Base-by-base conservation (phyloP, 2,329 filamentous ascomycete species). In the Fusarium stilboides region DNA sequence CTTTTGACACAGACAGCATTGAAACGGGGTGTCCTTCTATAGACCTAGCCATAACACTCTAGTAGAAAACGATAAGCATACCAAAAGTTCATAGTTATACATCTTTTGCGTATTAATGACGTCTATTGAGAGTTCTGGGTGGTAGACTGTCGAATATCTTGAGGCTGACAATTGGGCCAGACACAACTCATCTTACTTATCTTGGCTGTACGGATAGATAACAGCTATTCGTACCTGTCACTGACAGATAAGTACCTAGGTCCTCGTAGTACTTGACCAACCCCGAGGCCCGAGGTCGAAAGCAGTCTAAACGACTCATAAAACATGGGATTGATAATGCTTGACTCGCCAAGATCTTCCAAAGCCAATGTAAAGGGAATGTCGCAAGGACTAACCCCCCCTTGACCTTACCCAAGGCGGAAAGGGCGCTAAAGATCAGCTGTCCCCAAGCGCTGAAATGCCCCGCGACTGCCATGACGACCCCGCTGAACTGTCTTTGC, bases 401-500 rank as follows among this genome's bases (percentile, higher is more conserved):
- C 42, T 15, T n/a, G n/a, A 45, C 51, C 45, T 64, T 68, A 40
- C 57, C 62, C 3, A 64, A 69, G 42, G 36, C 62, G 66, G 67
- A 64, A 68, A 43, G 19, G 20, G 58, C 50, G 66, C 65, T 69
- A 59, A 47, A 42, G 24, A 58, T 42, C 42, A n/a, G 13, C 40
- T 43, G 40, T 20, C 19, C 19, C 20, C 19, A 50, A 57, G 31
- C 26, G 17, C 28, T 28, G 34, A 52, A 44, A 47, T 68, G 53
- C 67, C 67, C 67, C 67, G 67, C 67, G 67, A 55, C 63, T 39
- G 52, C 51, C 51, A 65, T 62, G 51, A 65, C 45, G 47, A 70
- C 67, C 67, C 67, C 67, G 62, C 67, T 55, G 51, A 20, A 47
- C 42, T 44, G 47, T 46, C 47, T 39, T 33, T 39, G 36, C 56